Percentiles rank a stretch among this genome's conserved stretches.
These are phyloP conservation scores for Sporopachydermia lactativora DNA, from an alignment of 805 yeast genomes.

Conservation along the genomic window DNA sequence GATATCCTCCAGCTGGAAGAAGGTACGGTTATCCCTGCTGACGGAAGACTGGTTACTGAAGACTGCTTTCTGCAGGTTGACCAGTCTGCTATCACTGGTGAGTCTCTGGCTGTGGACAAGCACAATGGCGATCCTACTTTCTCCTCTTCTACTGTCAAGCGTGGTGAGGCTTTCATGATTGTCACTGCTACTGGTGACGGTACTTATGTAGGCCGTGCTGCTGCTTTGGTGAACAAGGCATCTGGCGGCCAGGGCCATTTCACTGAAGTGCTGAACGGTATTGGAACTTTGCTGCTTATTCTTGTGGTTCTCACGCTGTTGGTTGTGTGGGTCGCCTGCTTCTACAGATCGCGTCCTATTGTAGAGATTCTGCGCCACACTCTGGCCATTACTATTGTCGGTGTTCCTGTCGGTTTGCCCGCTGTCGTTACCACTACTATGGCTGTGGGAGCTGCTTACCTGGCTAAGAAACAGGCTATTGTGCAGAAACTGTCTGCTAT, in stretches of 20 bases:
- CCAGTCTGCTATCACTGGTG: conserved; percentile 97
- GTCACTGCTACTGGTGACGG: conserved; percentile 90
- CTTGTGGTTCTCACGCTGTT: conserved; percentile 76
- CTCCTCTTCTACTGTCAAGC: conserved; percentile 92
- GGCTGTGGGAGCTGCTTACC: conserved; percentile 99
- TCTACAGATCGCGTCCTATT: conserved; percentile 85
- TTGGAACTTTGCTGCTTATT: conserved; percentile 83
- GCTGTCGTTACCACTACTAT: conserved; percentile 96
- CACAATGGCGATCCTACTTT: conserved; percentile 78
- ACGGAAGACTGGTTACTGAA: conserved; percentile 82
- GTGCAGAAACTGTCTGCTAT: conserved; percentile 93
- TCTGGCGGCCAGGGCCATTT: conserved; percentile 89
- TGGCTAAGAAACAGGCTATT: conserved; percentile 92
- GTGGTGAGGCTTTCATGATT: conserved; percentile 91
- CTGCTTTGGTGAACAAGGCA: conserved; percentile 93
- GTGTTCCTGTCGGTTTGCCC: conserved; percentile 98
- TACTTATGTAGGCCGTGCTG: conserved; percentile 96
- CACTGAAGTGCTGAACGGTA: conserved; percentile 95
- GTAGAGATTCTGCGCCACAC: conserved; percentile 82
- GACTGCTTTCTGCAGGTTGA: conserved; percentile 77
- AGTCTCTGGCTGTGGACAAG: conserved; percentile 92
- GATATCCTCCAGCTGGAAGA: conserved; percentile 86
- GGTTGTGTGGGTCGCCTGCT: conserved; percentile 85
- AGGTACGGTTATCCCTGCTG: conserved; percentile 88
- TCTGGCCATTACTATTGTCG: conserved; percentile 87